Conservation (phyloP, 2,329 filamentous ascomycete genomes). For the Verticillium isaacii region DNA sequence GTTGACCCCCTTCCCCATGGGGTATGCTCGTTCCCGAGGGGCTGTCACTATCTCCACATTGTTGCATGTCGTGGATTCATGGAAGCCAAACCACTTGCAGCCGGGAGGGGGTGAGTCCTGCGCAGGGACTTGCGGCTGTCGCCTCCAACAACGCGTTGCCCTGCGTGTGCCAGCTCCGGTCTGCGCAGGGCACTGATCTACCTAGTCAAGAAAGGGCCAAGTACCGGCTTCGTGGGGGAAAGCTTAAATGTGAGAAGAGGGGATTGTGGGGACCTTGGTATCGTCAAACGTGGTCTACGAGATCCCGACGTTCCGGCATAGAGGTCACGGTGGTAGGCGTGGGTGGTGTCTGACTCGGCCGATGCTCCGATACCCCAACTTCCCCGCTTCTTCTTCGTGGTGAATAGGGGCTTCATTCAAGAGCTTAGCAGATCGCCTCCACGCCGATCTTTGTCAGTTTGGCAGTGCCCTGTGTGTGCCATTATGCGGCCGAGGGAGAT, state of each 20-base stretch:
- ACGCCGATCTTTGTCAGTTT: neutral
- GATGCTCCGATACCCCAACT: neutral
- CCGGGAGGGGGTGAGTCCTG: neutral
- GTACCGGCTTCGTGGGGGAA: neutral
- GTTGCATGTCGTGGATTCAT: neutral
- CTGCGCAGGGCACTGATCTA: neutral
- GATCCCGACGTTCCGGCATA: neutral
- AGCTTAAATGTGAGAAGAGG: neutral
- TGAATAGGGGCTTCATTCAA: neutral
- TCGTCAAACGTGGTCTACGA: neutral
- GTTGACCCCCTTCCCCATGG: neutral
- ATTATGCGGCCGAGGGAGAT: neutral
- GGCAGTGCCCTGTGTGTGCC: neutral
- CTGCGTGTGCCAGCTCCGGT: conserved; percentile 15
- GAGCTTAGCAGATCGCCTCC: neutral
- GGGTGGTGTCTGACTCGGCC: neutral
- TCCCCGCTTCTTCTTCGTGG: neutral
- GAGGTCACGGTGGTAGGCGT: neutral
- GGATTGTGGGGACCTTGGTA: neutral
- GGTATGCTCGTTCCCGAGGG: neutral
- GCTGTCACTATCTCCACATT: neutral
- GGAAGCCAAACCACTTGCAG: neutral
- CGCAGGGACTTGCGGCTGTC: neutral
- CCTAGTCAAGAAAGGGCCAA: neutral
- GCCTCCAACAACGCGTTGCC: conserved; percentile 10